Evolutionary conservation across 140 eudicot species (phyloP).

Genomic region (Flaveria floridana): DNA sequence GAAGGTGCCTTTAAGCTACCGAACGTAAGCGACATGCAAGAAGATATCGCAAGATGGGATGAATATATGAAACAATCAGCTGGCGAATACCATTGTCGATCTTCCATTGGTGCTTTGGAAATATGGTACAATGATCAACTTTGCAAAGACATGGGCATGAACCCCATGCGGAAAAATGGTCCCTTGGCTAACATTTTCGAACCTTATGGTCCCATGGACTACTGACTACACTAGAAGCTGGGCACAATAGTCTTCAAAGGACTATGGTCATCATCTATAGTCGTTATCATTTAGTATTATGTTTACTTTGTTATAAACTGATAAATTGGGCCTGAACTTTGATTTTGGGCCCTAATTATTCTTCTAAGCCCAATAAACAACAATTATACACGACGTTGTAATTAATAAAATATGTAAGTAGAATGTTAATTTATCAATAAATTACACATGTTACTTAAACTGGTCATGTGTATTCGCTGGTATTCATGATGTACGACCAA

Average conservation of each 20-base stretch:
- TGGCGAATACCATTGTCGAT: constrained; percentile 37
- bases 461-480: background rate
- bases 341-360: background rate
- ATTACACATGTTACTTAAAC: background rate
- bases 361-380: background rate
- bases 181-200: constrained; percentile 45
- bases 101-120: constrained; percentile 48
- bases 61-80: constrained; percentile 41
- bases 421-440: too few species aligned
- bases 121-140: constrained; percentile 68
- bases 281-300: background rate
- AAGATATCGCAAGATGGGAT: constrained; percentile 51
- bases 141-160: constrained; percentile 65
- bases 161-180: constrained; percentile 50
- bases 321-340: background rate
- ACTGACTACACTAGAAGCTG: constrained; percentile 46
- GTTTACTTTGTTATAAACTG: background rate
- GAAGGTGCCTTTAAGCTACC: constrained; percentile 62
- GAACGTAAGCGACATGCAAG: constrained; percentile 49
- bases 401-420: too few species aligned
- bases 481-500: background rate
- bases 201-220: constrained; percentile 59
- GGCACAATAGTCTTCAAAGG: constrained; percentile 5
- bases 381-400: background rate
- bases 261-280: background rate